Conservation (phyloP, 805 yeast species). For the Saccharomycopsis oosterbeekiorum region DNA sequence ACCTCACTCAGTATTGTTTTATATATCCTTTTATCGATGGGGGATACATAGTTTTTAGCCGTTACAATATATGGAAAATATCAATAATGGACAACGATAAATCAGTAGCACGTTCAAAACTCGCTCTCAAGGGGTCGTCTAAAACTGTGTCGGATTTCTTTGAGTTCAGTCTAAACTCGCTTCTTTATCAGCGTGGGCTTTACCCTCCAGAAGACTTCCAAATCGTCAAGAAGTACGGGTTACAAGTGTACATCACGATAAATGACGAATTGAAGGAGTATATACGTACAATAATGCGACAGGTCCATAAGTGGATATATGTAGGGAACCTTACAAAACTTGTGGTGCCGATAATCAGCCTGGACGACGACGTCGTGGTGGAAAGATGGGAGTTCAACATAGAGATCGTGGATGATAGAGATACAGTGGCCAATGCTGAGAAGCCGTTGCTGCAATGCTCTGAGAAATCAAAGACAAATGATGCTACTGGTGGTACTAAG, state of each 20-base stretch:
- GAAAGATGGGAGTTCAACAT: conserved; percentile 86
- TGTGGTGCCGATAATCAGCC: conserved; percentile 63
- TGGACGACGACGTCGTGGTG: conserved; percentile 53
- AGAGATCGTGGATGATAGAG: conserved; percentile 25
- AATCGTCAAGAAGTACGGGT: conserved; percentile 67
- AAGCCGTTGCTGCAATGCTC: neutral
- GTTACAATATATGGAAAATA: neutral
- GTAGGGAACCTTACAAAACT: conserved; percentile 58
- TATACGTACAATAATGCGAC: conserved; percentile 55
- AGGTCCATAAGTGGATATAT: conserved; percentile 64
- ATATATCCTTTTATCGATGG: no score
- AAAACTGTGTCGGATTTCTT: conserved; percentile 75
- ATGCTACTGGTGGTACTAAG: conserved; percentile 23
- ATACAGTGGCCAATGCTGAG: conserved; percentile 18
- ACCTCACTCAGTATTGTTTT: no score
- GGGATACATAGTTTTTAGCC: no score
- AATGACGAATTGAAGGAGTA: conserved; percentile 72
- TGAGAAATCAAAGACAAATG: neutral
- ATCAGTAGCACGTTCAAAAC: conserved; percentile 25
- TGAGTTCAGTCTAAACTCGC: conserved; percentile 68
- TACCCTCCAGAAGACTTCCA: conserved; percentile 83
- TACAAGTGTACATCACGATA: conserved; percentile 58
- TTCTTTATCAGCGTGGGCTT: conserved; percentile 80
- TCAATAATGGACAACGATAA: neutral
- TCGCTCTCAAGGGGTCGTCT: conserved; percentile 70